Base-by-base conservation (phyloP, 805 yeast genomes). In the Ascoidea rubescens region DNA sequence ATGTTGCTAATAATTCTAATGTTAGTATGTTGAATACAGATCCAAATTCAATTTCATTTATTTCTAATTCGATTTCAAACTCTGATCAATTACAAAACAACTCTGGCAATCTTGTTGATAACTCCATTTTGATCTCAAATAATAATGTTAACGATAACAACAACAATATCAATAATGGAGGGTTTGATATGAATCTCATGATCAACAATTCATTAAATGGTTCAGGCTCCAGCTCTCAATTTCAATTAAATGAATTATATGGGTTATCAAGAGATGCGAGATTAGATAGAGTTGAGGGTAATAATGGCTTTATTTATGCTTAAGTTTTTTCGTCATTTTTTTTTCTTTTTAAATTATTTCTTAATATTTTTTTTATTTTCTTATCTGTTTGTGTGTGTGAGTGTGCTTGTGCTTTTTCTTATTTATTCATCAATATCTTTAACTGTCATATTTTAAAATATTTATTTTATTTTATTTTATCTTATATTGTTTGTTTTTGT, bases 201-300 rank as follows among this genome's bases (percentile, higher is more conserved):
- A 53, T 44, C 57, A 56, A 49, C 60, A 58, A 28, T 44, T 48
- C 31, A 48, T 51, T 46, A 50, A 52, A 64, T 65, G n/a, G 59
- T 63, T 46, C 68, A 68, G 7, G 65, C 65, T 33, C 67, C 65
- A n/a, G 59, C 45, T 42, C 47, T 49, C 67, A 65, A 48, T 54
- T 62, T 4, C 69, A 77, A 53, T 64, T 78, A 59, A 78, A 79
- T 58, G 78, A 76, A 58, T 62, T 77, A 45, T 72, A 76, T 53
- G 60, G 77, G 42, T 80, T 80, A 51, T 78, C 80, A 8, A 71
- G 80, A 54, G 80, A 77, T 55, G 80, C 79, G 14, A 71, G 77
- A 53, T 58, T 77, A 45, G 82, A 78, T 58, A 66, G 78, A 31
- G 63, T 79, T 53, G 82, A 78, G 33, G 68, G 80, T 14, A 71